Conservation (phyloP, 495 filamentous ascomycete genomes). For the Choiromyces venosus region DNA sequence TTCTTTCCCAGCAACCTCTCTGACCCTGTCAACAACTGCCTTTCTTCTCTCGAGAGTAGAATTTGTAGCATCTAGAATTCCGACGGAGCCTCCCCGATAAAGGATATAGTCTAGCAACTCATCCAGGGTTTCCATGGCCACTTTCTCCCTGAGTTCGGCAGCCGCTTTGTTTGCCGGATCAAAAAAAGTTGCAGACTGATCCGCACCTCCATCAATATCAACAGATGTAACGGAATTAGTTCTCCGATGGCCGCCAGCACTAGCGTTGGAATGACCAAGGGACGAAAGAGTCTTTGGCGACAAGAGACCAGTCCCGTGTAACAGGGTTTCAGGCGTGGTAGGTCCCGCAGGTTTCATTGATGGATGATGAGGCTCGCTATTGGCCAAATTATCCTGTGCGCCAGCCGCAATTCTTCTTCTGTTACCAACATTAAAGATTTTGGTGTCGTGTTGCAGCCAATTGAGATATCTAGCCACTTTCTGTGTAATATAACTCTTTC, state of each 20-base stretch:
- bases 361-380: conserved; percentile 35
- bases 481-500: conserved; percentile 98
- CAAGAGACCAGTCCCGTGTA: neutral
- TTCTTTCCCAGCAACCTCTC: conserved; percentile 72
- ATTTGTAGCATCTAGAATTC: conserved; percentile 97
- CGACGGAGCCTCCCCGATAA: conserved; percentile 76
- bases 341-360: conserved; percentile 13
- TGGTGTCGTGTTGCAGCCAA: conserved; percentile 92
- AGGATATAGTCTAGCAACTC: conserved; percentile 86
- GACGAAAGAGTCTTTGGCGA: neutral
- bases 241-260: conserved; percentile 16
- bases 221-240: conserved; percentile 20
- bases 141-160: conserved; percentile 77
- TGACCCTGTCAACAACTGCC: conserved; percentile 74
- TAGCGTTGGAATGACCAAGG: conserved; percentile 25
- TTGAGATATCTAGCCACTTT: conserved; percentile 92
- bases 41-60: conserved; percentile 82
- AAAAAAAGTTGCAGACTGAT: conserved; percentile 91
- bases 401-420: conserved; percentile 74
- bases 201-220: conserved; percentile 53
- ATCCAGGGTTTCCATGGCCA: conserved; percentile 85
- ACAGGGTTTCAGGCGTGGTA: conserved; percentile 39
- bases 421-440: conserved; percentile 96
- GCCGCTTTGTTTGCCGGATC: conserved; percentile 83
- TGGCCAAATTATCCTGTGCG: conserved; percentile 44